Evolutionary conservation across 805 yeast species (phyloP).

Genomic region (Wickerhamomyces strasburgensis): DNA sequence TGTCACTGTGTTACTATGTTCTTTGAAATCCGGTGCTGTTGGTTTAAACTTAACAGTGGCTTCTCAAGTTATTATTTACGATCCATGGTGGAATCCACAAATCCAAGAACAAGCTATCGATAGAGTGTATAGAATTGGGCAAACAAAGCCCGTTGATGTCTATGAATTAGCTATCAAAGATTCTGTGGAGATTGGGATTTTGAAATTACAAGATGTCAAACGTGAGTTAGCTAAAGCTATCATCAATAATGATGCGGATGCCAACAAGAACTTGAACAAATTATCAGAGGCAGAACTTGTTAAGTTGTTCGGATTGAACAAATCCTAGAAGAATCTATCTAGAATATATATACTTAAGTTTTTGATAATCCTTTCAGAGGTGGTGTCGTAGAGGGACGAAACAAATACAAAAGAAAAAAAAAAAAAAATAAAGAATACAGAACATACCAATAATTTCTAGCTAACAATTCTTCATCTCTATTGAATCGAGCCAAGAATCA

Average conservation of each 20-base stretch:
- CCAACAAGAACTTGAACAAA: conserved; percentile 56
- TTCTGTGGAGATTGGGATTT: conserved; percentile 80
- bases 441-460: no score
- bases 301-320: conserved; percentile 12
- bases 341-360: no score
- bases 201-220: conserved; percentile 77
- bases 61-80: conserved; percentile 78
- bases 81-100: conserved; percentile 96
- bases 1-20: conserved; percentile 48
- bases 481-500: no score
- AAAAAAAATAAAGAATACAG: no score
- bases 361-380: no score
- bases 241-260: conserved; percentile 62
- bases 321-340: neutral
- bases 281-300: conserved; percentile 21
- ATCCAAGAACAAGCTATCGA: conserved; percentile 88
- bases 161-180: conserved; percentile 69
- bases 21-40: conserved; percentile 89
- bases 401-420: no score
- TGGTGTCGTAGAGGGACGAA: no score
- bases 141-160: conserved; percentile 63
- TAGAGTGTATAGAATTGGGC: conserved; percentile 90
- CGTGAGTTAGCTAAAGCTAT: conserved; percentile 67
- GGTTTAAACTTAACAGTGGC: conserved; percentile 85
- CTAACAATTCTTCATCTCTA: no score